Evolutionary conservation across 2,329 filamentous ascomycete species (phyloP).

Genomic region (Alternaria atra): DNA sequence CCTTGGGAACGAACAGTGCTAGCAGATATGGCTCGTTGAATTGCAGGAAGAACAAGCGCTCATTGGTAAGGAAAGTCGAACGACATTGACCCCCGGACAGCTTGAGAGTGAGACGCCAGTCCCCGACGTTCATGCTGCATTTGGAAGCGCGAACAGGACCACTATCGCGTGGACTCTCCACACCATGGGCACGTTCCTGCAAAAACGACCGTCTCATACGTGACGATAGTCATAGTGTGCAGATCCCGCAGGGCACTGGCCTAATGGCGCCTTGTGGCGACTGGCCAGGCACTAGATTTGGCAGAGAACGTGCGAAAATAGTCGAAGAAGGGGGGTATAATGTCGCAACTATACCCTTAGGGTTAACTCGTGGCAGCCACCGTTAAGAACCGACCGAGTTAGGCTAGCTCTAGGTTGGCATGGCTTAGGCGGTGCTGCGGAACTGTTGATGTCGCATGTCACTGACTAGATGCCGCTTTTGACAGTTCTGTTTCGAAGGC

Average conservation of each 20-base stretch:
- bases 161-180: conserved; percentile 17
- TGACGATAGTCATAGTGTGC: conserved; percentile 33
- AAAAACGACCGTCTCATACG: conserved; percentile 30
- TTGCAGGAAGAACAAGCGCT: conserved; percentile 5
- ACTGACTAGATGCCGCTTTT: conserved; percentile 24
- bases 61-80: conserved; percentile 8
- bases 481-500: conserved; percentile 6
- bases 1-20: not conserved
- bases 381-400: conserved; percentile 14
- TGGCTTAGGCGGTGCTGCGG: conserved; percentile 13
- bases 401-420: conserved; percentile 20
- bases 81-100: conserved; percentile 2
- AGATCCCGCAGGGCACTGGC: conserved; percentile 17
- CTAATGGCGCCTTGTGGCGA: conserved; percentile 17
- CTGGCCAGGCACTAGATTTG: conserved; percentile 18
- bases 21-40: not conserved
- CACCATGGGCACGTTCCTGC: conserved; percentile 26
- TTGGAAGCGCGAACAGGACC: conserved; percentile 24
- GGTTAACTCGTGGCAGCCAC: conserved; percentile 13
- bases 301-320: conserved; percentile 8
- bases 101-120: conserved; percentile 20
- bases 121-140: conserved; percentile 26
- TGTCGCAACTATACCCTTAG: conserved; percentile 30
- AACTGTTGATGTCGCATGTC: conserved; percentile 27
- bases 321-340: conserved; percentile 28